Conservation (phyloP, 495 filamentous ascomycete genomes). For the Friedmanniomyces simplex region DNA sequence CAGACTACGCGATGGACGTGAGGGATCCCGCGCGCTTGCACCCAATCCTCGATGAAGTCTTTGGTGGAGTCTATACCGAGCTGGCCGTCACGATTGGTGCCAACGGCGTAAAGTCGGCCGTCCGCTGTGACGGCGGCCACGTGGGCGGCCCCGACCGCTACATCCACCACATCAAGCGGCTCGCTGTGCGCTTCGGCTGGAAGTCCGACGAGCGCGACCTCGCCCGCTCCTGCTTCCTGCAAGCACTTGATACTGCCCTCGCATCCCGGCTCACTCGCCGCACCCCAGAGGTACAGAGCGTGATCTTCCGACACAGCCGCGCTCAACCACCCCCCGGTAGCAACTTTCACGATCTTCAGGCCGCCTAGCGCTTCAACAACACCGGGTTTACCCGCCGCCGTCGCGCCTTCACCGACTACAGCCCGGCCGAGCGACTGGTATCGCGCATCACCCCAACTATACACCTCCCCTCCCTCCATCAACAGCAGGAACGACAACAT, state of each 20-base stretch:
- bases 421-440: conserved; percentile 34
- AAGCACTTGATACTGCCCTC: conserved; percentile 6
- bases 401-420: background rate
- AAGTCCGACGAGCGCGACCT: conserved; percentile 33
- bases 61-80: conserved; percentile 34
- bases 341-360: conserved; percentile 45
- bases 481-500: conserved; percentile 45
- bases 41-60: conserved; percentile 22
- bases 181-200: conserved; percentile 18
- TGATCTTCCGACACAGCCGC: conserved; percentile 47
- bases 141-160: conserved; percentile 49
- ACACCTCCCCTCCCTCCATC: conserved; percentile 38
- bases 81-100: conserved; percentile 49
- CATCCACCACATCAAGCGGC: conserved; percentile 41
- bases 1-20: conserved; percentile 14
- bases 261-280: background rate
- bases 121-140: conserved; percentile 43
- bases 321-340: conserved; percentile 42
- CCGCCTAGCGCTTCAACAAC: conserved; percentile 40
- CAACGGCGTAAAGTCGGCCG: conserved; percentile 43
- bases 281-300: conserved; percentile 59
- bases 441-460: conserved; percentile 51
- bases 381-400: conserved; percentile 35
- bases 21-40: background rate
- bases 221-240: conserved; percentile 19